Base-by-base conservation (phyloP, 1,284 basidiomycete genomes). In the Tylopilus orsonianus region DNA sequence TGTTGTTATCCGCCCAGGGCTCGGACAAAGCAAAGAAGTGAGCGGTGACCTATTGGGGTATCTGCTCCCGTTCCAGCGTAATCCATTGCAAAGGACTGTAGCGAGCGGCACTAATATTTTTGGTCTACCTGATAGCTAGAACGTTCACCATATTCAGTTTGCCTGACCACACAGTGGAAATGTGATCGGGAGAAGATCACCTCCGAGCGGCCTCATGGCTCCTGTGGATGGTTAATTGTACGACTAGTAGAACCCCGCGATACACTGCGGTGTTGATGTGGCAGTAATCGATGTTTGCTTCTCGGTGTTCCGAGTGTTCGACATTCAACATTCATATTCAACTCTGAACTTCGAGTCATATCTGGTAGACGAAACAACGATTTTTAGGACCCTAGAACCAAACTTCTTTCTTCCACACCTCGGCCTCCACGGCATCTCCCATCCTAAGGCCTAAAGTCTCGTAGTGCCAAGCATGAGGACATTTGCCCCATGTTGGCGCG, bases 391-490 rank as follows among this genome's bases (percentile, higher is more conserved):
- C 10, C 20, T 30, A 26, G 22, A 10, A 29, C 14, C 7, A 8
- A 23, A 5, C 24, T 44, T 40, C 26, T n/a, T 35, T 34, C 33
- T 19, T 24, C 10, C 29, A n/a, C 26, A 27, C 26, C 30, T 75
- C 75, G 42, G 61, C 57, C 44, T 75, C 73, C 1, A 83, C 77
- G 1, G 75, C 79, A 33, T 75, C 75, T 8, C 78, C 78, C 73
- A 85, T 71, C 34, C 75, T 72, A n/a, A n/a, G n/a, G 13, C 74
- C 77, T 40, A 85, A 54, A 12, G 80, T 83, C 49, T 73, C 70
- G 54, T 81, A 86, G 43, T 70, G 71, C 75, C 77, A 81, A 1
- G 61, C 68, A 66, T 73, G 79, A 30, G 53, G 53, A n/a, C 52
- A 52, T 53, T 49, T 44, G 53, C 57, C 54, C 32, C 47, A 54